Conservation (phyloP, 2,329 filamentous ascomycete species). For the Periconia sp. region DNA sequence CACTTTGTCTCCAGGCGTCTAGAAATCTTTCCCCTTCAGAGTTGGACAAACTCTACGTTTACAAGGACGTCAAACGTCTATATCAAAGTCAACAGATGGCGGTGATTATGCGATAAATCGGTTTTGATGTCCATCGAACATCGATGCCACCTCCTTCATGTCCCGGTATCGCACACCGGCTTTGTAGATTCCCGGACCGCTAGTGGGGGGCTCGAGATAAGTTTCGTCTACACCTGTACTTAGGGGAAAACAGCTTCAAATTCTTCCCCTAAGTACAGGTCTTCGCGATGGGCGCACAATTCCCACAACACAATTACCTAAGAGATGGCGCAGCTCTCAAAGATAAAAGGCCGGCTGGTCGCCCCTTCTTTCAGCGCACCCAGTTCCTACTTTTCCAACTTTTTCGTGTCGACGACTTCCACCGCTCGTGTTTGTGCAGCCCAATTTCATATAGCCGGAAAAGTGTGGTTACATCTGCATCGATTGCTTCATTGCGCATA, state of each 20-base stretch:
- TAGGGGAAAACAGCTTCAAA: conserved; percentile 33
- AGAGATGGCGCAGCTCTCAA: conserved; percentile 30
- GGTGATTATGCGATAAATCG: no score
- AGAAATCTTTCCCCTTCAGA: no score
- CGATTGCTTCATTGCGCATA: conserved; percentile 8
- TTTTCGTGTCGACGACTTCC: conserved; percentile 2
- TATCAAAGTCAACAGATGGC: no score
- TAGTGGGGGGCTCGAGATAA: conserved; percentile 38
- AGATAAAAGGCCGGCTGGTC: conserved; percentile 35
- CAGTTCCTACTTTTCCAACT: conserved; percentile 8
- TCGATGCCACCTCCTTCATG: no score
- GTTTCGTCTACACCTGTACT: conserved; percentile 35
- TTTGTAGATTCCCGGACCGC: conserved; percentile 2
- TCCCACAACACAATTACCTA: conserved; percentile 41
- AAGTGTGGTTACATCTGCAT: neutral
- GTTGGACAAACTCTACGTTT: no score
- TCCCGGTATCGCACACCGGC: no score
- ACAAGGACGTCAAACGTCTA: no score
- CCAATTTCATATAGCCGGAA: neutral
- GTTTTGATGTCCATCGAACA: no score
- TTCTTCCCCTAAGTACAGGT: conserved; percentile 43
- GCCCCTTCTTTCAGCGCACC: conserved; percentile 14
- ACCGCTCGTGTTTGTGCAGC: conserved; percentile 8
- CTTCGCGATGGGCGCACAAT: conserved; percentile 33
- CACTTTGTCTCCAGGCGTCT: no score